Base-by-base conservation (phyloP, 2,329 filamentous ascomycete species). In the Colletotrichum noveboracense region DNA sequence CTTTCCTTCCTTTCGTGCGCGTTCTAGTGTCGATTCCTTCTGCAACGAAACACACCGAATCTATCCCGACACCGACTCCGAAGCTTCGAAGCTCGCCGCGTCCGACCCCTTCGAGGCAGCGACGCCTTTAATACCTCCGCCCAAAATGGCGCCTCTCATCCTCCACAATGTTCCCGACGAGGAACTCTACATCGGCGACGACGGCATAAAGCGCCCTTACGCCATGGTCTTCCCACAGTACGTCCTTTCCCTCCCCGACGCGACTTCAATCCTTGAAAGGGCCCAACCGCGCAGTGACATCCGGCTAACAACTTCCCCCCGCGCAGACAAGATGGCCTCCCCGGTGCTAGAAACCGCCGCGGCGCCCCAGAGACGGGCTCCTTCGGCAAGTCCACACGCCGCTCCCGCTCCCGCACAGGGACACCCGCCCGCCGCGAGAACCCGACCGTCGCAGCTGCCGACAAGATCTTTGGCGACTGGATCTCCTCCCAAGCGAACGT, bases 161-260 rank as follows among this genome's bases (percentile, higher is more conserved):
- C 86, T 94, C 38, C 92, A 94, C 81, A 93, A 93, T 81, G 92
- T 93, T 77, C 91, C 92, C 72, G 92, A 93, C 78, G 92, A 93
- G 66, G 92, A 93, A 81, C 89, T 92, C 66, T 93, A 93, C 81
- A 85, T 91, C 7, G 92, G 92, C 73, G 91, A 93, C 69, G 92
- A 93, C 84, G 92, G 92, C 76, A 82, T 93, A 77, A 90, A 91
- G 82, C 86, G 92, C 76, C 92, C 92, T 3, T 94, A 93, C 81
- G 92, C 91, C 77, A 91, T 93, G 88, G 88, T 93, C 48, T 93
- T 91, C 80, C 89, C 91, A 80, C 89, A 91, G 91, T 93, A 88
- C 75, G 89, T 70, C 26, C 24, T 24, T 24, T 24, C 24, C 24
- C 24, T 24, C 24, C 24, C 21, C 36, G 34, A 32, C 61, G 48